These are phyloP conservation scores for Chalciporus chontae DNA, from an alignment of 768 basidiomycete species.

Conservation along the genomic window DNA sequence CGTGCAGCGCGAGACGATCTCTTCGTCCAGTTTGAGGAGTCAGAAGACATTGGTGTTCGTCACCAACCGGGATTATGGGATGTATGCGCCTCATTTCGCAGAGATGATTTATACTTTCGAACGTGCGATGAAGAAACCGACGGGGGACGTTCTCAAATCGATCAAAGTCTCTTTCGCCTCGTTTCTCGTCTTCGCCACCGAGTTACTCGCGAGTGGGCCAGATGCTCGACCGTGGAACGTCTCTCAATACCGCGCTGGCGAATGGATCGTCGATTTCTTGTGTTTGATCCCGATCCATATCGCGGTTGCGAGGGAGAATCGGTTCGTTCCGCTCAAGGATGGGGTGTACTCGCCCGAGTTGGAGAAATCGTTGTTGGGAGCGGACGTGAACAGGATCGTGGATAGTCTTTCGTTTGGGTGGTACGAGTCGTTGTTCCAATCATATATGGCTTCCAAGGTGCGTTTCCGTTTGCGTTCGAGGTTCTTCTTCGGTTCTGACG, in stretches of 20 bases:
- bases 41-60: conserved; percentile 38
- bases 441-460: conserved; percentile 58
- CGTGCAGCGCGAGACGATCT: conserved; percentile 38
- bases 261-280: conserved; percentile 58
- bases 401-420: conserved; percentile 56
- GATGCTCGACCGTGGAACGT: conserved; percentile 13
- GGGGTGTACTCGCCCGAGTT: conserved; percentile 47
- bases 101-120: conserved; percentile 44
- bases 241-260: conserved; percentile 42
- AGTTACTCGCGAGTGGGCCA: neutral
- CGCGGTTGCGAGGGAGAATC: conserved; percentile 55
- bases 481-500: no score
- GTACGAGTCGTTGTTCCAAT: conserved; percentile 63
- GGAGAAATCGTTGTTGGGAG: conserved; percentile 54
- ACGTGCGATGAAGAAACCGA: conserved; percentile 45
- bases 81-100: conserved; percentile 38
- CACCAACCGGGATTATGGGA: conserved; percentile 29
- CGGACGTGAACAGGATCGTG: conserved; percentile 55
- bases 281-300: conserved; percentile 66
- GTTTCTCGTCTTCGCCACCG: conserved; percentile 18
- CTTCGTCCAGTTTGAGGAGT: conserved; percentile 26
- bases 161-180: conserved; percentile 25
- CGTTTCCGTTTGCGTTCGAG: neutral
- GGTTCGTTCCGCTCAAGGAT: conserved; percentile 60
- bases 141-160: conserved; percentile 36